A percentile compares a stretch with the other conserved stretches of the same genome.
These are phyloP conservation scores for Aristolochia californica DNA, from an alignment of 164 flowering plant species.

Conservation along the genomic window DNA sequence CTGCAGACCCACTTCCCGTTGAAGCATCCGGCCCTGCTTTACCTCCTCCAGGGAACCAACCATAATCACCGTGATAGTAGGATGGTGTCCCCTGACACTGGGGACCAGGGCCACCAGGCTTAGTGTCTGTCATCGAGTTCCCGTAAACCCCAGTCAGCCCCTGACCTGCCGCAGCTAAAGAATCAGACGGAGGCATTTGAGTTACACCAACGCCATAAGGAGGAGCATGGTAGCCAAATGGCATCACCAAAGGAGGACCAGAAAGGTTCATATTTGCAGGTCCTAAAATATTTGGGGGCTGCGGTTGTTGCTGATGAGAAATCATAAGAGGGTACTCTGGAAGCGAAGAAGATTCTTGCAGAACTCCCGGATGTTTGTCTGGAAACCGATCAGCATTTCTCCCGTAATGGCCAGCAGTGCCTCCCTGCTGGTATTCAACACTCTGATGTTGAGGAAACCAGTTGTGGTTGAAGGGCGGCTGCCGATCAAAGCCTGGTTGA, in stretches of 20 bases:
- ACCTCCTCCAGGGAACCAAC: constrained; percentile 26
- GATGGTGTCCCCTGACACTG: constrained; percentile 41
- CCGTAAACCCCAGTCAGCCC: constrained; percentile 31
- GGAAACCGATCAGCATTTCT: constrained; percentile 43
- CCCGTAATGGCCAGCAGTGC: constrained; percentile 19
- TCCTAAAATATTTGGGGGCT: constrained; percentile 38
- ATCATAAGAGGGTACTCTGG: constrained; percentile 37
- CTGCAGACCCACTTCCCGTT: constrained; percentile 19
- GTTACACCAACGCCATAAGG: constrained; percentile 49
- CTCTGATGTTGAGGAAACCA: constrained; percentile 18
- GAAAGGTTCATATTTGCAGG: constrained; percentile 42
- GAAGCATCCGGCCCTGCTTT: constrained; percentile 29
- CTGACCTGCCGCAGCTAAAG: constrained; percentile 24
- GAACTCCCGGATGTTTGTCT: constrained; percentile 35
- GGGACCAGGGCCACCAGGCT: constrained; percentile 1
- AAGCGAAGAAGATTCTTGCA: constrained; percentile 24
- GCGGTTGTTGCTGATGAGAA: constrained; percentile 14
- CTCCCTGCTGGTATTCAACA: constrained; percentile 23
- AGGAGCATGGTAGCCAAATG: constrained; percentile 26
- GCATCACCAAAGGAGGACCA: constrained; percentile 38
- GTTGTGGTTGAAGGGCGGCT: constrained; percentile 13
- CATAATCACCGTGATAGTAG: constrained; percentile 45
- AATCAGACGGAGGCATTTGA: constrained; percentile 27
- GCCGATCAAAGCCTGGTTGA: constrained; percentile 31
- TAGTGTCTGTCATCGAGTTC: constrained; percentile 7